These are phyloP conservation scores for Boletus vinaceobasis DNA, from an alignment of 768 basidiomycete genomes.

Conservation along the genomic window DNA sequence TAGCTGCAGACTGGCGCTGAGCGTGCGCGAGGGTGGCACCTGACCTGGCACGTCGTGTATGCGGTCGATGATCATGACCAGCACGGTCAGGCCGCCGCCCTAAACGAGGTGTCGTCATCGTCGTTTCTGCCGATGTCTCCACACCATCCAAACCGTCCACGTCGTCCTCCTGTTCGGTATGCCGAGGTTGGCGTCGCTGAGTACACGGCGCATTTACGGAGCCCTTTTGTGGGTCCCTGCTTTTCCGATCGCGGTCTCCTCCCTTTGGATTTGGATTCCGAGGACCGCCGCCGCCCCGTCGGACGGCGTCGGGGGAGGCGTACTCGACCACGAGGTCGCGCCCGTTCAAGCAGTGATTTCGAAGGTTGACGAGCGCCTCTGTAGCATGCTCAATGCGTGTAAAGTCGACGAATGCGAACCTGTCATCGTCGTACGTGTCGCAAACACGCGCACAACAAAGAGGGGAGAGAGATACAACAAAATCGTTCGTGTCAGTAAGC, in stretches of 20 bases:
- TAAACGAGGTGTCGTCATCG: neutral
- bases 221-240: slow-evolving; percentile 3
- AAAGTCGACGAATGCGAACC: slow-evolving; percentile 96
- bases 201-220: neutral
- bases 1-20: slow-evolving; percentile 71
- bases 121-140: neutral
- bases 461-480: neutral
- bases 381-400: slow-evolving; percentile 75
- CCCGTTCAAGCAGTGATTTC: slow-evolving; percentile 82
- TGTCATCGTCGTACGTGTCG: slow-evolving; percentile 27
- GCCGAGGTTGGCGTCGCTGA: slow-evolving; percentile 4
- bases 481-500: neutral
- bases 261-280: slow-evolving; percentile 19
- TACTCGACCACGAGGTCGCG: slow-evolving; percentile 85
- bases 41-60: slow-evolving; percentile 54
- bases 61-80: slow-evolving; percentile 10
- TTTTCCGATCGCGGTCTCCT: slow-evolving; percentile 18
- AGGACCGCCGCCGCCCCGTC: slow-evolving; percentile 57
- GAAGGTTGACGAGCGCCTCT: slow-evolving; percentile 72
- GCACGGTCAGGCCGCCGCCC: slow-evolving; percentile 7
- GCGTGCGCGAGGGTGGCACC: slow-evolving; percentile 80
- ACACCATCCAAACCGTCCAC: slow-evolving; percentile 1
- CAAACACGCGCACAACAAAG: neutral
- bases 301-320: slow-evolving; percentile 84
- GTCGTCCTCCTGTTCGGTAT: slow-evolving; percentile 3